Conservation (phyloP, 345 rosid species). For the Melaleuca quinquenervia region DNA sequence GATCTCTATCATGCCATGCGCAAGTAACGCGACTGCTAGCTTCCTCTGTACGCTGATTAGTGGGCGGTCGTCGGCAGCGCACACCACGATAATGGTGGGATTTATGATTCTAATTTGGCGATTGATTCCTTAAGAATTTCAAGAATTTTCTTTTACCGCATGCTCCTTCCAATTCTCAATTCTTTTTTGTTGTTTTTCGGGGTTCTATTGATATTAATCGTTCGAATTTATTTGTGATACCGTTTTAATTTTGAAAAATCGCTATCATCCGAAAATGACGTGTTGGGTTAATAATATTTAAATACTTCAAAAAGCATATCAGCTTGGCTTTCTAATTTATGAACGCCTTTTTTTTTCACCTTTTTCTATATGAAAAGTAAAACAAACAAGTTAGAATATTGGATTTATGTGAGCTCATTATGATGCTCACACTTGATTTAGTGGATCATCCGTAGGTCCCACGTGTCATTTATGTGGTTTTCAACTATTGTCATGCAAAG, state of each 20-base stretch:
- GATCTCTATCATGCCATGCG: neutral
- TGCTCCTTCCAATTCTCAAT: neutral
- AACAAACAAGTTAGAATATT: neutral
- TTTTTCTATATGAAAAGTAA: neutral
- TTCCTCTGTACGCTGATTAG: neutral
- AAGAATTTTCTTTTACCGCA: neutral
- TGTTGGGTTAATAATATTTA: neutral
- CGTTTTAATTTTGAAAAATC: neutral
- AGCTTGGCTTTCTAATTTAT: neutral
- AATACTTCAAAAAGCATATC: neutral
- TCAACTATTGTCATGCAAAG: accelerated
- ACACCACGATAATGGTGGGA: accelerated
- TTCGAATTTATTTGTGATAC: too few relatives aligned
- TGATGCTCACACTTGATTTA: neutral
- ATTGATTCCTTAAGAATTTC: neutral
- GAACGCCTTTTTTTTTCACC: neutral
- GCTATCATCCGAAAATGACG: accelerated
- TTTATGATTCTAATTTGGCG: neutral
- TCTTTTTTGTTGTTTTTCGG: too few relatives aligned
- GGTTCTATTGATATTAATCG: neutral
- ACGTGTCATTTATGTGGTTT: neutral
- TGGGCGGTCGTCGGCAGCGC: neutral
- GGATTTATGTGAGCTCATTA: neutral
- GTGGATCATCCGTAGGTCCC: too few relatives aligned
- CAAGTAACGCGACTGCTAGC: neutral